A percentile compares a stretch with the other conserved stretches of the same genome.
These are phyloP conservation scores for Annulohypoxylon stygium DNA, from an alignment of 495 filamentous ascomycete species.

Conservation along the genomic window DNA sequence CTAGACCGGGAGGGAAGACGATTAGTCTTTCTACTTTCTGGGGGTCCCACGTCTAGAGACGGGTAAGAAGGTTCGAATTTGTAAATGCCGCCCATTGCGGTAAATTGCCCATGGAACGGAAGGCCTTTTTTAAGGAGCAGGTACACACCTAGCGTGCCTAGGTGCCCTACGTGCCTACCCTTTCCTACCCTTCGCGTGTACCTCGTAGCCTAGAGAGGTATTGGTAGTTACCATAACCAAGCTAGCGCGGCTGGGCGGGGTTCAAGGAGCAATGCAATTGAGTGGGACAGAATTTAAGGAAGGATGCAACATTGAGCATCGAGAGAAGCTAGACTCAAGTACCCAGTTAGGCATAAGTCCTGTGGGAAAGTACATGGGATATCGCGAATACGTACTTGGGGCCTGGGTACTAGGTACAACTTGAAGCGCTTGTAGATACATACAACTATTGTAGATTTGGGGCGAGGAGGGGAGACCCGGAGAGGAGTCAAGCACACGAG, in stretches of 20 bases:
- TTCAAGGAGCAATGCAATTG: slow-evolving; percentile 44
- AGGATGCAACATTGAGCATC: slow-evolving; percentile 21
- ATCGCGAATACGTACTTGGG: neutral
- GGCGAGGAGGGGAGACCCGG: slow-evolving; percentile 12
- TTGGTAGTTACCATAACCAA: slow-evolving; percentile 39
- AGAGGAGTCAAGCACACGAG: slow-evolving; percentile 24
- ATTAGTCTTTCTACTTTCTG: slow-evolving; percentile 31
- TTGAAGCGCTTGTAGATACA: slow-evolving; percentile 6
- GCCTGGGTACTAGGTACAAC: neutral
- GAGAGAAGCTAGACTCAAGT: slow-evolving; percentile 19
- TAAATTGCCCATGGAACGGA: slow-evolving; percentile 49
- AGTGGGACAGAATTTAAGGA: slow-evolving; percentile 35
- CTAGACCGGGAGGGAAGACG: slow-evolving; percentile 28
- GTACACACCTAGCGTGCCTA: slow-evolving; percentile 15
- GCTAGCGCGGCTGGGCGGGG: slow-evolving; percentile 46
- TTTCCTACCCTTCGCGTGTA: neutral
- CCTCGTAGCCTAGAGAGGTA: slow-evolving; percentile 24
- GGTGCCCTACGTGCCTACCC: slow-evolving; percentile 12
- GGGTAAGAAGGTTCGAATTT: slow-evolving; percentile 44
- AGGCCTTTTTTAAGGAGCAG: slow-evolving; percentile 40
- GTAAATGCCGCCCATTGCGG: slow-evolving; percentile 50
- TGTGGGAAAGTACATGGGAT: slow-evolving; percentile 20
- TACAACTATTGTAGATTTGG: neutral
- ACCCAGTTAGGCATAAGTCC: slow-evolving; percentile 34
- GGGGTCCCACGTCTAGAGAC: slow-evolving; percentile 38